Conservation (phyloP, 768 basidiomycete genomes). For the Cubamyces lactineus region DNA sequence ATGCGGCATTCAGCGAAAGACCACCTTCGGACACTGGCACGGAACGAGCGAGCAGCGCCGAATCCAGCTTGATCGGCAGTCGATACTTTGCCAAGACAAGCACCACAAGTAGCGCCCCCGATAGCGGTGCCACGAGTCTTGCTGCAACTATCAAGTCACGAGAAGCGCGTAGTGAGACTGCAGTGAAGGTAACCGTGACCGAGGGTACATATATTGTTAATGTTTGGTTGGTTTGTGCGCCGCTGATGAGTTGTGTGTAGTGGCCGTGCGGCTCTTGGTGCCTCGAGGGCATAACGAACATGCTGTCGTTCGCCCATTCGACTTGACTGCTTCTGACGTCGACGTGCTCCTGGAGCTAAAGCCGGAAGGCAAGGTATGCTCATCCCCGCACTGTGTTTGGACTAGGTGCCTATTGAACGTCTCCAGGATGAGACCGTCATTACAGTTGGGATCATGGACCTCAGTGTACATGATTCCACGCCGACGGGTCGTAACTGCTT, state of each 20-base stretch:
- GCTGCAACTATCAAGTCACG: conserved; percentile 23
- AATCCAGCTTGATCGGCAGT: conserved; percentile 77
- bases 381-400: not conserved
- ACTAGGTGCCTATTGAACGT: not conserved
- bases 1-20: conserved; percentile 41
- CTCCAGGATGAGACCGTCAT: conserved; percentile 71
- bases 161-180: conserved; percentile 42
- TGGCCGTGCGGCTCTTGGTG: conserved; percentile 49
- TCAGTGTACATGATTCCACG: conserved; percentile 55
- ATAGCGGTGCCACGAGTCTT: conserved; percentile 41
- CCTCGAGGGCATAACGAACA: conserved; percentile 45
- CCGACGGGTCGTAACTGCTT: conserved; percentile 42
- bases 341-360: conserved; percentile 67
- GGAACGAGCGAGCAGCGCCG: conserved; percentile 46
- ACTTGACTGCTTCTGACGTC: conserved; percentile 62
- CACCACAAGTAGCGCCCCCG: conserved; percentile 40
- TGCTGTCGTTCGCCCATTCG: conserved; percentile 46
- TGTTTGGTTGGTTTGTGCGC: too few species aligned
- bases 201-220: conserved; percentile 33
- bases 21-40: conserved; percentile 28
- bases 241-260: conserved; percentile 24
- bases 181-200: conserved; percentile 52
- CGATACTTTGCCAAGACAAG: conserved; percentile 63
- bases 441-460: conserved; percentile 63
- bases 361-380: conserved; percentile 67